phyloP scores from a whole-genome alignment of 1,284 basidiomycete genomes.

The Trametes sp. region DNA sequence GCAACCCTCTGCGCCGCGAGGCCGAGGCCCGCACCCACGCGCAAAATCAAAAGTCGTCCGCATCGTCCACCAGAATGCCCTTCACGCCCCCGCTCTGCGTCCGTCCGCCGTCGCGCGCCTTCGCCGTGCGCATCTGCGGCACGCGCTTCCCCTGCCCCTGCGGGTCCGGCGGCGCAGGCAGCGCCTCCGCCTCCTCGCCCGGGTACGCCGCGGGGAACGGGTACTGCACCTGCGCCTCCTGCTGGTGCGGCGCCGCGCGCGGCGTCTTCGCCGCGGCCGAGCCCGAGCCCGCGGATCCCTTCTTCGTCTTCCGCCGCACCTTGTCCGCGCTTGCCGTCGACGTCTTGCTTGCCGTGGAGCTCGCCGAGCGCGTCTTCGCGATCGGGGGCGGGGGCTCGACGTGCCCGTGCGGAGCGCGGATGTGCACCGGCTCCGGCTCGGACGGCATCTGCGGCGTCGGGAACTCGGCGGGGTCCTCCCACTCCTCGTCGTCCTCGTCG shows the following conservation, averaged over 20 bases:
- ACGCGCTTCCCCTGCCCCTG: slow-evolving; percentile 43
- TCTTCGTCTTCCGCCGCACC: slow-evolving; percentile 38
- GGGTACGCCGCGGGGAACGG: slow-evolving; percentile 65
- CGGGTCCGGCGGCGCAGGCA: slow-evolving; percentile 17
- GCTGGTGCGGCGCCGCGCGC: slow-evolving; percentile 28
- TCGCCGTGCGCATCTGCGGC: slow-evolving; percentile 66
- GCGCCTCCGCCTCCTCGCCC: slow-evolving; percentile 45
- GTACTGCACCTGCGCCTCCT: slow-evolving; percentile 49
- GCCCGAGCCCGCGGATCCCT: slow-evolving; percentile 26
- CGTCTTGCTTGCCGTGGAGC: slow-evolving; percentile 36
- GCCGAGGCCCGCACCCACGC: not conserved
- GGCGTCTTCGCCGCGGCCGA: slow-evolving; percentile 22
- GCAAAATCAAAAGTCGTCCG: slow-evolving; percentile 43
- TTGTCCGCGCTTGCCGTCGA: slow-evolving; percentile 35
- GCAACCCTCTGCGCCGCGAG: not conserved
- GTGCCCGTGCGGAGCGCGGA: slow-evolving; percentile 8
- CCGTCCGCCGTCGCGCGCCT: slow-evolving; percentile 77
- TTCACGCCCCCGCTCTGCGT: slow-evolving; percentile 84
- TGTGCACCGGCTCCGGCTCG: slow-evolving; percentile 23
- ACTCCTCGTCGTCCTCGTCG: slow-evolving; percentile 70
- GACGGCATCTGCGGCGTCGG: slow-evolving; percentile 44
- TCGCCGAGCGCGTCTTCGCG: slow-evolving; percentile 35
- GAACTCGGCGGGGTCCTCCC: slow-evolving; percentile 59
- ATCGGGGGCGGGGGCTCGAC: slow-evolving; percentile 22
- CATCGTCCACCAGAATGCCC: slow-evolving; percentile 54